A percentile compares a stretch with the other conserved stretches of the same genome.
Conservation (phyloP, 2,329 filamentous ascomycete species). For the Microdochium paspali region DNA sequence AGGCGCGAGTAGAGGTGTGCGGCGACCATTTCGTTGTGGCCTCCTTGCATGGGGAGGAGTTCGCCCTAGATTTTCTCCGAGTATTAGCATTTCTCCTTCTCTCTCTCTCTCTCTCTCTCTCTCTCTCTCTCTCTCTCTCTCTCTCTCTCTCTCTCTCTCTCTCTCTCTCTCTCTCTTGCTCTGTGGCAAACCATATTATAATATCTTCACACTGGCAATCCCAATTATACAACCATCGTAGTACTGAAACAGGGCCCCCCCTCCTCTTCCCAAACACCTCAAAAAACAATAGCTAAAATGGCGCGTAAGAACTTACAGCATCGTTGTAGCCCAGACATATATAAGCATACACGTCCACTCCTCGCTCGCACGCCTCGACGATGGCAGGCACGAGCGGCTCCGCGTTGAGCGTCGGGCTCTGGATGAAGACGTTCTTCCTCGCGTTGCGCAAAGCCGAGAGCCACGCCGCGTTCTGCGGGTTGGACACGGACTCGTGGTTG, state of each 20-base stretch:
- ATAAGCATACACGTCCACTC: constrained; percentile 60
- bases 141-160: too few relatives aligned
- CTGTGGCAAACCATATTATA: too few relatives aligned
- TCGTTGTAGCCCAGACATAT: constrained; percentile 76
- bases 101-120: too few relatives aligned
- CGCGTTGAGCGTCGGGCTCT: constrained; percentile 70
- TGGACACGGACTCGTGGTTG: constrained; percentile 49
- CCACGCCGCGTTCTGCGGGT: constrained; percentile 70
- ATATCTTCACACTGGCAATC: too few relatives aligned
- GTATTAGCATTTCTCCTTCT: too few relatives aligned
- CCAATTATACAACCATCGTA: too few relatives aligned
- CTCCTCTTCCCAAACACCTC: too few relatives aligned
- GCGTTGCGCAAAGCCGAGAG: constrained; percentile 61
- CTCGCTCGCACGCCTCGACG: constrained; percentile 53
- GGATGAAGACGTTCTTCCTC: constrained; percentile 58
- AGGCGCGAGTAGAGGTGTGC: constrained; percentile 48
- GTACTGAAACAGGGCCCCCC: too few relatives aligned
- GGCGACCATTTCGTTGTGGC: constrained; percentile 64
- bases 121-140: too few relatives aligned
- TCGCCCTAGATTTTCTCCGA: constrained; percentile 42
- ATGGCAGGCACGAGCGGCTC: constrained; percentile 56
- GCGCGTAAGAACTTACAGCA: constrained; percentile 28
- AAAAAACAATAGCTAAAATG: neutral
- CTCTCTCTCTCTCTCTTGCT: too few relatives aligned
- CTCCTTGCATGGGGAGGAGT: constrained; percentile 65